Evolutionary conservation across 1,139 yeast genomes (phyloP), one percentile per base, ranked within the genome.

Genomic region (Magnusiomyces magnusii): DNA sequence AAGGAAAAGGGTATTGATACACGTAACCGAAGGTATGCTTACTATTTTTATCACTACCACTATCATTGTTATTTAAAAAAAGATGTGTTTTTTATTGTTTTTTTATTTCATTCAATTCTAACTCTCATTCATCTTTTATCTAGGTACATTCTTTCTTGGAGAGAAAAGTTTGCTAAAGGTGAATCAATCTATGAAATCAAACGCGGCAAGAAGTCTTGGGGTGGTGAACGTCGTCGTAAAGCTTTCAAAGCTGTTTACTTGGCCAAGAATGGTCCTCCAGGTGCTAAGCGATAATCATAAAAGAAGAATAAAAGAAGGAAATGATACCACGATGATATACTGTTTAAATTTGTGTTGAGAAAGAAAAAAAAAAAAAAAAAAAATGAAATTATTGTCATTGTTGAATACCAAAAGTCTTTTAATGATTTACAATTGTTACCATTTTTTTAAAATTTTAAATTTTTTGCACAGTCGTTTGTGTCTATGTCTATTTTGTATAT

Each of bases 161-260:
- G 74, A 52, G 78, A 80, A 60, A 73, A 72, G 60, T 79, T 73
- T 65, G 81, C 84, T 69, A 79, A 82, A 66, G 85, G 86, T 60
- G 81, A 80, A 62, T 19, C 9, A 27, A 76, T 87, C 61, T 69
- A 76, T 64, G 89, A 84, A 68, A 80, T 83, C 65, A 81, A 80
- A 67, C 73, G 78, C 65, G 91, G 95, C 19, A 81, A 77, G 75
- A 92, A 91, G 80, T 72, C 77, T 28, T 85, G 85, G 81, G 97
- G 97, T 47, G 97, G 97, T 69, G 97, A 91, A 74, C 82, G 97
- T 72, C 87, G 85, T 67, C 80, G 87, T 62, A 82, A 80, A 69
- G 85, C 86, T 52, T 84, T 81, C 57, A 74, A 80, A 60, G 96
- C 96, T 23, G 85, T 83, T 71, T 79, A 83, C 76, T 76, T 78